Evolutionary conservation across 2,329 filamentous ascomycete genomes (phyloP).

Genomic region (Cercospora canescens): DNA sequence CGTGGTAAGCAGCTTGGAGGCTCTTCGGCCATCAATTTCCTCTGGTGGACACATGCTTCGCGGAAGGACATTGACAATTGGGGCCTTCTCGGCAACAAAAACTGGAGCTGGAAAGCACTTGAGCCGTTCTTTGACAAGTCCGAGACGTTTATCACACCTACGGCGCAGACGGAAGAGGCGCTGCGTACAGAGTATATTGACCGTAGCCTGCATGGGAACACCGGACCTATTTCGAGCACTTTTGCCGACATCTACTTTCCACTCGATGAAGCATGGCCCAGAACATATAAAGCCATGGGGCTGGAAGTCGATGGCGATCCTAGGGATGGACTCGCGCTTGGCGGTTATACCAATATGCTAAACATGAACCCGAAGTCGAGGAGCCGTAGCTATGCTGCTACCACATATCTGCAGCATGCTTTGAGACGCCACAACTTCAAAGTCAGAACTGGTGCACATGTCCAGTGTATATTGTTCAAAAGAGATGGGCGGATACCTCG

Average conservation of each 20-base stretch:
- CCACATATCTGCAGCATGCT: constrained; percentile 29
- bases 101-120: constrained; percentile 39
- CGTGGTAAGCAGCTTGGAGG: constrained; percentile 18
- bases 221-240: constrained; percentile 36
- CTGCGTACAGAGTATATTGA: constrained; percentile 23
- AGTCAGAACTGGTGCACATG: constrained; percentile 43
- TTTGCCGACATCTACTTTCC: constrained; percentile 34
- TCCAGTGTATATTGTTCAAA: constrained; percentile 46
- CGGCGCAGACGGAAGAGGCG: neutral
- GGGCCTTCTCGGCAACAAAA: constrained; percentile 30
- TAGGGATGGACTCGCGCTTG: constrained; percentile 8
- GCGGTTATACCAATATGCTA: constrained; percentile 13
- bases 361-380: constrained; percentile 11
- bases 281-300: constrained; percentile 17
- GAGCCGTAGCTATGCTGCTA: constrained; percentile 26
- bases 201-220: constrained; percentile 32
- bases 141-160: constrained; percentile 9
- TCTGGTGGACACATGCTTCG: constrained; percentile 20
- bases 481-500: neutral
- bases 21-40: constrained; percentile 26
- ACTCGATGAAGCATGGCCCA: constrained; percentile 18
- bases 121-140: constrained; percentile 19
- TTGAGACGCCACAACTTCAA: constrained; percentile 29
- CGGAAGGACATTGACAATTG: constrained; percentile 34
- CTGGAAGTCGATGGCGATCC: neutral